These are phyloP conservation scores for Medicago lupulina DNA, from an alignment of 306 rosid species.

Conservation along the genomic window DNA sequence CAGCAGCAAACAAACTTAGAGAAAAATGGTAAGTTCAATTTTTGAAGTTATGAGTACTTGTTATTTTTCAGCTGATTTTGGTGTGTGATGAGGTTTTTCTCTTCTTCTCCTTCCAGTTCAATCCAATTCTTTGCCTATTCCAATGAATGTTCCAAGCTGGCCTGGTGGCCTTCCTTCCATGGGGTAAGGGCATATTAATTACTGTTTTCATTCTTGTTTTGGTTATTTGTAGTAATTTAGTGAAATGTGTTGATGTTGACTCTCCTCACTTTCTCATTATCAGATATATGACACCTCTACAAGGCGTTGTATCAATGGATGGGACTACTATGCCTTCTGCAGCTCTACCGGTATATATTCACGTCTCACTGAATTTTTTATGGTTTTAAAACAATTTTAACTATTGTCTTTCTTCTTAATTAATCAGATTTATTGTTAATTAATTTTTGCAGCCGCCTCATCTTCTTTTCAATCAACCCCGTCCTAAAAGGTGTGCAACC, in stretches of 20 bases:
- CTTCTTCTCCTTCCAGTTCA: conserved; percentile 53
- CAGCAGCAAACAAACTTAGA: conserved; percentile 53
- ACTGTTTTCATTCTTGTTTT: conserved; percentile 24
- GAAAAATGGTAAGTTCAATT: conserved; percentile 61
- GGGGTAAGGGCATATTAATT: conserved; percentile 71
- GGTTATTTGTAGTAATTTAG: background rate
- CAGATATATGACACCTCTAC: conserved; percentile 95
- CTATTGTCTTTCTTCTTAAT: background rate
- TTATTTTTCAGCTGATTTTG: background rate
- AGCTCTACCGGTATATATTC: conserved; percentile 64
- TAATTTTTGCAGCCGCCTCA: conserved; percentile 66
- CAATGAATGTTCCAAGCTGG: conserved; percentile 84
- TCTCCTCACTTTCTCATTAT: conserved; percentile 46
- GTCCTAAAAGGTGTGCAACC: conserved; percentile 92
- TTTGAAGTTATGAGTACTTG: background rate
- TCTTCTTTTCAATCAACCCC: conserved; percentile 75
- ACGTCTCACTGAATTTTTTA: no score
- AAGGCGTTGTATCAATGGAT: conserved; percentile 90
- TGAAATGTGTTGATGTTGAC: conserved; percentile 47
- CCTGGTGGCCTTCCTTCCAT: conserved; percentile 84
- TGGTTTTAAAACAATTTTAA: background rate
- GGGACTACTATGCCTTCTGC: conserved; percentile 79
- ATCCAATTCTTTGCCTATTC: conserved; percentile 69
- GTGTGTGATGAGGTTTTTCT: conserved; percentile 37
- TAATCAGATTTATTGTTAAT: background rate